These are phyloP conservation scores for Malus hybrid DNA, from an alignment of 331 rosid genomes.

Conservation along the genomic window DNA sequence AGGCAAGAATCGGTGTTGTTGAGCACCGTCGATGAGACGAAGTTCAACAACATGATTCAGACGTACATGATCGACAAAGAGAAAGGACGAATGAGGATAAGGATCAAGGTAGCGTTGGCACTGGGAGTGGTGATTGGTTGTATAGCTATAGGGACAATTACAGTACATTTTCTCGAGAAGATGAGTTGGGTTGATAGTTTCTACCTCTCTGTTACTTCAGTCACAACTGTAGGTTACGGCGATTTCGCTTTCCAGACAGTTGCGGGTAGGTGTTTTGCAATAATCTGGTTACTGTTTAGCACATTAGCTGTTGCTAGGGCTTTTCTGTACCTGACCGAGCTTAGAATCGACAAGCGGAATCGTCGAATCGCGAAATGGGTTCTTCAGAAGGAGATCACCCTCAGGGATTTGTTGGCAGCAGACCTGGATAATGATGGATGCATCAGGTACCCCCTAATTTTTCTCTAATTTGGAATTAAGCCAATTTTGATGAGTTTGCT, in stretches of 20 bases:
- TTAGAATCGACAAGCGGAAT: slow-evolving; percentile 55
- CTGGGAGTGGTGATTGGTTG: slow-evolving; percentile 43
- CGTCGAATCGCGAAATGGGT: slow-evolving; percentile 45
- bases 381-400: slow-evolving; percentile 57
- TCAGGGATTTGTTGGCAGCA: slow-evolving; percentile 55
- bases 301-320: slow-evolving; percentile 65
- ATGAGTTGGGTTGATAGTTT: slow-evolving; percentile 48
- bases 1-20: slow-evolving; percentile 47
- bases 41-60: slow-evolving; percentile 32
- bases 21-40: slow-evolving; percentile 43
- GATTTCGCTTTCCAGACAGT: slow-evolving; percentile 45
- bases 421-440: slow-evolving; percentile 73
- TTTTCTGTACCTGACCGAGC: slow-evolving; percentile 55
- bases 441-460: slow-evolving; percentile 42
- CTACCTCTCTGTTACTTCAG: slow-evolving; percentile 64
- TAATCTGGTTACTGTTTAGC: slow-evolving; percentile 62
- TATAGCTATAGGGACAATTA: slow-evolving; percentile 47
- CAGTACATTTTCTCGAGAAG: slow-evolving; percentile 37
- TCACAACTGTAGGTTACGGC: slow-evolving; percentile 75
- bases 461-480: background rate
- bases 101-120: slow-evolving; percentile 53
- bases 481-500: no score
- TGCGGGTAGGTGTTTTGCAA: slow-evolving; percentile 54
- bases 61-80: slow-evolving; percentile 49
- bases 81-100: slow-evolving; percentile 73